These are phyloP conservation scores for Purpureocillium takamizusanense DNA, from an alignment of 2,329 filamentous ascomycete genomes.

Conservation along the genomic window DNA sequence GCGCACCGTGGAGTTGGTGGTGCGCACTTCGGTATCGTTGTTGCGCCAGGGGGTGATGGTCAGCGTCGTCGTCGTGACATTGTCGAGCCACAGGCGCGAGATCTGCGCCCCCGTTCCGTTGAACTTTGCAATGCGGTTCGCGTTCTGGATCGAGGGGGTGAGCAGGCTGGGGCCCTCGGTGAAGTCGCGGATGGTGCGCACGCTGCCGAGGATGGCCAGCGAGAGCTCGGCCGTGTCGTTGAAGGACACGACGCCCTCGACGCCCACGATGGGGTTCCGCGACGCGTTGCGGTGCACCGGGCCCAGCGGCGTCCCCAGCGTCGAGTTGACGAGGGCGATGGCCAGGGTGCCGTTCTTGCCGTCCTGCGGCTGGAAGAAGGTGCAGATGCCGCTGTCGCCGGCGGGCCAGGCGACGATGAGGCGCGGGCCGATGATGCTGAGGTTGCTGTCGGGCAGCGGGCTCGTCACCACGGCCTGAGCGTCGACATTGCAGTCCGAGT, in stretches of 20 bases:
- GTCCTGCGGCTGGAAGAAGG: conserved; percentile 46
- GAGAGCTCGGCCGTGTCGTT: conserved; percentile 48
- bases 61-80: conserved; percentile 46
- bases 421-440: conserved; percentile 47
- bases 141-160: conserved; percentile 43
- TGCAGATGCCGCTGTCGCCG: conserved; percentile 51
- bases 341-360: conserved; percentile 43
- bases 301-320: conserved; percentile 32
- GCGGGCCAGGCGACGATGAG: conserved; percentile 55
- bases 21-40: conserved; percentile 18
- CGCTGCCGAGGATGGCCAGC: conserved; percentile 50
- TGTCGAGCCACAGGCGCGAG: conserved; percentile 52
- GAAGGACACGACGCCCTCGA: conserved; percentile 44
- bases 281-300: conserved; percentile 28
- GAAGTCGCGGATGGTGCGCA: conserved; percentile 54
- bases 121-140: conserved; percentile 30
- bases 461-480: conserved; percentile 53
- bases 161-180: conserved; percentile 48
- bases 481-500: conserved; percentile 52
- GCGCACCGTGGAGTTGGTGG: conserved; percentile 31
- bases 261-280: conserved; percentile 37
- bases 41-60: conserved; percentile 30
- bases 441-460: conserved; percentile 41
- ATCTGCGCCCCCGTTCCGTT: conserved; percentile 36
- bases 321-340: conserved; percentile 42